These are phyloP conservation scores for Fusarium euwallaceae DNA, from an alignment of 2,329 filamentous ascomycete genomes.

Conservation along the genomic window DNA sequence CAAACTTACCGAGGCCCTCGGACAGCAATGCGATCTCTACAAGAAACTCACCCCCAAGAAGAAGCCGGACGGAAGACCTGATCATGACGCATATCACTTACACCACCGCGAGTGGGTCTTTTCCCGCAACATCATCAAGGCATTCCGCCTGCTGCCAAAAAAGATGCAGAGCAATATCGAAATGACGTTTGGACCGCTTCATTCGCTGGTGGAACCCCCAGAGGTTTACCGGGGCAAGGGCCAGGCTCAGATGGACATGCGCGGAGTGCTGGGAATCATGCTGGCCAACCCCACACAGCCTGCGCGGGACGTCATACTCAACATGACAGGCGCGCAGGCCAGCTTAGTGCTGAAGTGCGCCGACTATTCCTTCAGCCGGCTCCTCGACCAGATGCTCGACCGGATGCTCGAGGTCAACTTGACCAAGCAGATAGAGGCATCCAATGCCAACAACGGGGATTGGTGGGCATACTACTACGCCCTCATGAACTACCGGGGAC, in stretches of 20 bases:
- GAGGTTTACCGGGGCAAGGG: background rate
- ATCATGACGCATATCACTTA: background rate
- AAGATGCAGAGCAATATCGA: background rate
- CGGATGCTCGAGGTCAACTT: background rate
- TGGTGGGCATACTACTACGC: background rate
- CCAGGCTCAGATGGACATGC: background rate
- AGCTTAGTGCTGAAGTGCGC: background rate
- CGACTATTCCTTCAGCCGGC: background rate
- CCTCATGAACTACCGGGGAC: background rate
- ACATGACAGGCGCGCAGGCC: background rate
- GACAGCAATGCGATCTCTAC: background rate
- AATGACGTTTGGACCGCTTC: background rate
- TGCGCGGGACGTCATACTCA: background rate
- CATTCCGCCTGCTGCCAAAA: background rate
- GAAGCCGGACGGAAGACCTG: background rate
- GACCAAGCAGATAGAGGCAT: background rate
- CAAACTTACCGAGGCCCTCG: background rate
- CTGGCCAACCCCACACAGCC: background rate
- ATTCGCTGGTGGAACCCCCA: background rate
- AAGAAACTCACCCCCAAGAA: background rate
- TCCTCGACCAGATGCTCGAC: no score
- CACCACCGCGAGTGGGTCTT: background rate
- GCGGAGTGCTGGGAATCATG: background rate
- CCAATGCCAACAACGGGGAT: background rate
- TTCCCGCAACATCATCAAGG: background rate